Base-by-base conservation (phyloP, 148 eudicot species). In the Vaccinium corymbosum region DNA sequence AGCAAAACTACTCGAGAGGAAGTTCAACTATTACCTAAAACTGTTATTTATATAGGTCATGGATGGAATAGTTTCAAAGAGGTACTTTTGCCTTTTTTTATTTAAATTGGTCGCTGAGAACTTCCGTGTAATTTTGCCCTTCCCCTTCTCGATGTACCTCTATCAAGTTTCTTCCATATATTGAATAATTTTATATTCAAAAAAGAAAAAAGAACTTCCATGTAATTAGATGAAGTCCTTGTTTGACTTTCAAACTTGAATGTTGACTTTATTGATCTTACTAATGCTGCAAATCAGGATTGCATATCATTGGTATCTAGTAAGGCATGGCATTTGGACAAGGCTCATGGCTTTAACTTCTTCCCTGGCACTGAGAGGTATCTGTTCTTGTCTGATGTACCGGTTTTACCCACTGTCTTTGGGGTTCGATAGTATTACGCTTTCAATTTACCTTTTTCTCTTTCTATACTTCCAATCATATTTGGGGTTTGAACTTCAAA, bases 341-440 rank as follows among this genome's bases (percentile, higher is more conserved):
- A 92, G 84, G 99, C 97, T 80, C 94, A 97, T 86, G 99, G 98
- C 73, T 97, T 93, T 83, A 97, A 97, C 88, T 97, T 95, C 92
- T 97, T 97, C 84, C 98, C 99, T 76, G 98, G 99, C 82, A 97
- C 99, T 42, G 89, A 93, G 51, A 94, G 99, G 99, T 97, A 87
- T 76, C 49, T 22, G 9, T 78, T 29, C 38, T 53, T 3, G 22
- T 32, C 20, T 53, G 46, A 32, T 79, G 22, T 55, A 32, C 68
- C 12, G 19, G 27, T 32, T 55, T 55, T 68, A 55, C 51, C 6
- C n/a, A 17, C 61, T 7, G 42, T 14, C 73, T 68, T 29, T 68
- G 13, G 38, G 38, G 4, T 32, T 77, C 55, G 20, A 19, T 12
- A 42, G 9, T 75, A 48, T 53, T 53, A 75, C 15, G 1, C 25